These are phyloP conservation scores for Grosmannia clavigera DNA, from an alignment of 2,329 filamentous ascomycete genomes.

Conservation along the genomic window DNA sequence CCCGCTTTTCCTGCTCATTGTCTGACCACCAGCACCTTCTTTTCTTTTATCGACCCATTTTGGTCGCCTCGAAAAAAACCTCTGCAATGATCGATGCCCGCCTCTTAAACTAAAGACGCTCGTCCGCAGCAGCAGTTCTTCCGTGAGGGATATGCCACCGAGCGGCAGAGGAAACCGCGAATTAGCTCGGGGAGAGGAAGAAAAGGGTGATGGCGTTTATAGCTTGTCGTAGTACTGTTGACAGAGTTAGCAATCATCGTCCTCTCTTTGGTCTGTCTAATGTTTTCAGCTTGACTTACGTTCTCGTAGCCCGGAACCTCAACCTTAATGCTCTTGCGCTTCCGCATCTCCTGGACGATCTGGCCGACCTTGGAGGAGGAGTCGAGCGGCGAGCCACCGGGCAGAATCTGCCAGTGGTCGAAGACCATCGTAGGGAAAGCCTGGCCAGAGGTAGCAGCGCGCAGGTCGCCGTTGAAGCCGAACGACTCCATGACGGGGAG, in stretches of 20 bases:
- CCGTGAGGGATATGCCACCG: neutral
- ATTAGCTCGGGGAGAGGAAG: slow-evolving; percentile 5
- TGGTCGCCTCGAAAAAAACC: neutral
- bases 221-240: slow-evolving; percentile 98
- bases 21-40: neutral
- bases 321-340: slow-evolving; percentile 99
- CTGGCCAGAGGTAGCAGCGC: slow-evolving; percentile 85
- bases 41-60: neutral
- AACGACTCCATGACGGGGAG: slow-evolving; percentile 29
- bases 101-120: neutral
- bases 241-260: neutral
- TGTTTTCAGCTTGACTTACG: slow-evolving; percentile 52
- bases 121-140: neutral
- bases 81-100: neutral
- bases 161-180: slow-evolving; percentile 2
- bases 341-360: slow-evolving; percentile 82
- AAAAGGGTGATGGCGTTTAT: slow-evolving; percentile 42
- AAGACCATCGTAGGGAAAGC: slow-evolving; percentile 99
- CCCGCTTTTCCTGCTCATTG: slow-evolving; percentile 5
- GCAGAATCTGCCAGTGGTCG: slow-evolving; percentile 95
- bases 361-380: slow-evolving; percentile 66
- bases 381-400: slow-evolving; percentile 88
- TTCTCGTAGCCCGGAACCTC: slow-evolving; percentile 88
- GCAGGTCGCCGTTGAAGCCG: slow-evolving; percentile 96
- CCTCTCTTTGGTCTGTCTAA: too few relatives aligned